phyloP scores from a whole-genome alignment of 2,329 filamentous ascomycete species.

The Aspergillus amoenus region DNA sequence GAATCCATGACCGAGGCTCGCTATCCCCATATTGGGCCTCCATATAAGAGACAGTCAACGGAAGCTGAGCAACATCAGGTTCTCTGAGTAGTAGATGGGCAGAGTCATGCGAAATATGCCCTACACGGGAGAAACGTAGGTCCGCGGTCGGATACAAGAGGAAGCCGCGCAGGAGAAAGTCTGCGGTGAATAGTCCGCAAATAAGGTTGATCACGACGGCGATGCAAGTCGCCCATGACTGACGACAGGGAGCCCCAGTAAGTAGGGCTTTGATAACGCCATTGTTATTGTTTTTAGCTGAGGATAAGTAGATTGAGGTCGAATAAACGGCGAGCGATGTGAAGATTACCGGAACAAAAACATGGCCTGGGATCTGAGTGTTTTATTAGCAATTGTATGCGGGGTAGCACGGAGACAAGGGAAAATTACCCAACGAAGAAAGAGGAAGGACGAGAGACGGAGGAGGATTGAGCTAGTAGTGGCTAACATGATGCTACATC shows the following conservation, averaged over 20 bases:
- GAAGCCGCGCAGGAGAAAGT: slow-evolving; percentile 74
- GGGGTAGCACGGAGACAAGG: neutral
- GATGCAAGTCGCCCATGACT: slow-evolving; percentile 64
- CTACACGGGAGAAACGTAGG: slow-evolving; percentile 80
- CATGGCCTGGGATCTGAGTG: slow-evolving; percentile 39
- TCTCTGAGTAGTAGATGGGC: slow-evolving; percentile 84
- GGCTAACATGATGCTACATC: slow-evolving; percentile 30
- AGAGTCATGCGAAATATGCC: slow-evolving; percentile 77
- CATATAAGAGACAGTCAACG: slow-evolving; percentile 67
- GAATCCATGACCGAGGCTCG: slow-evolving; percentile 54
- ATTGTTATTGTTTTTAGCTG: neutral
- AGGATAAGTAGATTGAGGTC: slow-evolving; percentile 32
- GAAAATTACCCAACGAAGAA: slow-evolving; percentile 45
- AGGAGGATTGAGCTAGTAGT: slow-evolving; percentile 38
- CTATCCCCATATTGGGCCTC: slow-evolving; percentile 30
- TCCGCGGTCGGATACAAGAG: slow-evolving; percentile 69
- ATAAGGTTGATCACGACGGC: slow-evolving; percentile 72
- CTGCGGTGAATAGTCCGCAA: slow-evolving; percentile 68
- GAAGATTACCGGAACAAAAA: slow-evolving; percentile 36
- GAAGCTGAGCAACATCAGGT: slow-evolving; percentile 71
- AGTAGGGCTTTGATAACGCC: slow-evolving; percentile 64
- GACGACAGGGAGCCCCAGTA: slow-evolving; percentile 71
- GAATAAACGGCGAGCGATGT: slow-evolving; percentile 49
- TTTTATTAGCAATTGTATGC: slow-evolving; percentile 1
- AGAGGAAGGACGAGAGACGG: slow-evolving; percentile 38